A percentile compares a stretch with the other conserved stretches of the same genome.
Evolutionary conservation across 2,329 filamentous ascomycete genomes (phyloP).

Genomic region (Corinectria fuckeliana): DNA sequence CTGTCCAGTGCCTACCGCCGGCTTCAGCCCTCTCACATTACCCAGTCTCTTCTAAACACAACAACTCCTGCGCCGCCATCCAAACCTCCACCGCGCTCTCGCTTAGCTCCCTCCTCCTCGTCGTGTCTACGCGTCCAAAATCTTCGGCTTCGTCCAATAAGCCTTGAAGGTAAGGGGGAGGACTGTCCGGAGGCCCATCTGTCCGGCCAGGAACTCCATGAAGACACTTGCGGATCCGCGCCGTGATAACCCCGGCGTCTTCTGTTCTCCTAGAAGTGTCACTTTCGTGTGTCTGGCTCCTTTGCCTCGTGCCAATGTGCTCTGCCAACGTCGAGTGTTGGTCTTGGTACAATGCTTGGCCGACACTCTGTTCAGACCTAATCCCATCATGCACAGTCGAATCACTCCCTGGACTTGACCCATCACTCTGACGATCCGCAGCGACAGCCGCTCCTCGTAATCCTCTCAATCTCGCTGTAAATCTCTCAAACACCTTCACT

Average conservation of each 20-base stretch:
- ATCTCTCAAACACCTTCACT: slow-evolving; percentile 55
- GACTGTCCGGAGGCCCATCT: slow-evolving; percentile 20
- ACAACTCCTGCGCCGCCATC: slow-evolving; percentile 42
- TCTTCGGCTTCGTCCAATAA: neutral
- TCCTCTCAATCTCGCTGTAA: slow-evolving; percentile 44
- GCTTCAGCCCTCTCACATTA: neutral
- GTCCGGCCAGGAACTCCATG: slow-evolving; percentile 21
- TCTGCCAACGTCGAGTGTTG: slow-evolving; percentile 7
- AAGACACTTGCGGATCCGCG: slow-evolving; percentile 38
- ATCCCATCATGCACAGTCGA: neutral
- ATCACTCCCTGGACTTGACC: neutral
- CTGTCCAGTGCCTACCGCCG: neutral
- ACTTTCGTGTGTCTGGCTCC: slow-evolving; percentile 14
- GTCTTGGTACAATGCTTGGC: neutral
- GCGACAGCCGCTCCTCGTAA: slow-evolving; percentile 36
- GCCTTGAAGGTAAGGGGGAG: neutral
- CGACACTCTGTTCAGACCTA: neutral
- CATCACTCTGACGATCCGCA: neutral
- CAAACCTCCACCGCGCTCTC: slow-evolving; percentile 39
- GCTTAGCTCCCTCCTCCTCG: slow-evolving; percentile 19
- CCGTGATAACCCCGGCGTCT: slow-evolving; percentile 34
- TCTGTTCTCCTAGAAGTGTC: slow-evolving; percentile 35
- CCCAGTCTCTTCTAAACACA: slow-evolving; percentile 25
- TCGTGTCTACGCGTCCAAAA: neutral
- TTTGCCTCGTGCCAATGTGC: neutral